A percentile compares a stretch with the other conserved stretches of the same genome.
Evolutionary conservation across 805 yeast species (phyloP).

Genomic region (Candida ipomoeae): DNA sequence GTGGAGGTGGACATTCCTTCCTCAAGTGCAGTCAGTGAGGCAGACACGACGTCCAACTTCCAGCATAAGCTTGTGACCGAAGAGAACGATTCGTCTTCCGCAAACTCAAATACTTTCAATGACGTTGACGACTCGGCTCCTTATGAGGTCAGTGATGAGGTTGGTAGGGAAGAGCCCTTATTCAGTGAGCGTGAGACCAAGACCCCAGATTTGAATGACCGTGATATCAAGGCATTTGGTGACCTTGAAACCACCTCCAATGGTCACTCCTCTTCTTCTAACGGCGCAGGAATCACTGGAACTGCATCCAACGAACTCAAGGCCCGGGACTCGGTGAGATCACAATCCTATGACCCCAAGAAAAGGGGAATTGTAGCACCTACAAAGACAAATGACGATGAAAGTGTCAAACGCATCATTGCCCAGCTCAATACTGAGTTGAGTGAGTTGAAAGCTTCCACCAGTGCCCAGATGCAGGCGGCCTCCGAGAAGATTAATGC

Average conservation of each 20-base stretch:
- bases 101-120: neutral
- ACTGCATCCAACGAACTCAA: neutral
- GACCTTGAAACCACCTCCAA: neutral
- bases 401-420: conserved; percentile 29
- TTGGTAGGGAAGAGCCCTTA: neutral
- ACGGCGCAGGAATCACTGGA: neutral
- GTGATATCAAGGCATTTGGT: neutral
- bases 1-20: conserved; percentile 30
- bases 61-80: neutral
- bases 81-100: neutral
- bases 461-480: conserved; percentile 47
- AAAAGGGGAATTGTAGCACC: conserved; percentile 2
- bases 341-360: conserved; percentile 1
- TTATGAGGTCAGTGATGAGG: conserved; percentile 1
- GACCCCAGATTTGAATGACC: neutral
- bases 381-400: conserved; percentile 3
- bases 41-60: neutral
- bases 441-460: conserved; percentile 25
- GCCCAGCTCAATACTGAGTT: conserved; percentile 32
- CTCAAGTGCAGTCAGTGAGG: conserved; percentile 19
- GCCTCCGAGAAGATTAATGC: conserved; percentile 53
- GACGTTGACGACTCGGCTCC: neutral
- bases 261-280: neutral
- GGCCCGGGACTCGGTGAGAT: neutral
- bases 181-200: neutral